A percentile compares a stretch with the other conserved stretches of the same genome.
phyloP scores from a whole-genome alignment of 257 asterid species.

The Voacanga thouarsii region DNA sequence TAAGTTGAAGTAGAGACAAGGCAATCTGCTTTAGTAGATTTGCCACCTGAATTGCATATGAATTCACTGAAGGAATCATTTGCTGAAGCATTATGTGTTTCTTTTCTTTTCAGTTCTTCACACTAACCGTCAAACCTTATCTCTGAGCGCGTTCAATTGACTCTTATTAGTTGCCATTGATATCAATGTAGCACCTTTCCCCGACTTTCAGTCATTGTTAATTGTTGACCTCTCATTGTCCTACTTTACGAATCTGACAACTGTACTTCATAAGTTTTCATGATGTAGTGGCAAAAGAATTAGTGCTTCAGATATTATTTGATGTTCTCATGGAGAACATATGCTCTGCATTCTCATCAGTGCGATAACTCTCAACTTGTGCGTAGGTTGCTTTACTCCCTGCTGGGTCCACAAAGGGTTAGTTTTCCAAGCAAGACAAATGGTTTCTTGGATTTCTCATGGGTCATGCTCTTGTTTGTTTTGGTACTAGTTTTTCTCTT shows the following conservation, averaged over 20 bases:
- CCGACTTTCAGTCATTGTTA: not conserved
- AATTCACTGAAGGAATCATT: slow-evolving; percentile 4
- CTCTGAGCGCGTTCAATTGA: not conserved
- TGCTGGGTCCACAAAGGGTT: not conserved
- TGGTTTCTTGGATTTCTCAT: not conserved
- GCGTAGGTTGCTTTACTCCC: not conserved
- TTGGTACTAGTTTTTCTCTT: not conserved
- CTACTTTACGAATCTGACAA: not conserved
- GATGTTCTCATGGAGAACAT: slow-evolving; percentile 5
- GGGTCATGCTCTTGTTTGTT: not conserved
- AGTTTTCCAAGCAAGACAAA: not conserved
- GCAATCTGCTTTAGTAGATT: not conserved
- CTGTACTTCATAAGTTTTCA: not conserved
- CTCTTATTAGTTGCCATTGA: not conserved
- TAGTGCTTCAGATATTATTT: not conserved
- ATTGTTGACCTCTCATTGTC: not conserved
- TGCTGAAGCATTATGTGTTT: not conserved
- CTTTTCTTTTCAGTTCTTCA: not conserved
- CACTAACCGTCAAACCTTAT: not conserved
- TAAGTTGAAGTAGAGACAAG: not conserved
- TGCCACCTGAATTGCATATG: not conserved
- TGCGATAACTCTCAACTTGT: not conserved
- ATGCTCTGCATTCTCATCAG: not conserved
- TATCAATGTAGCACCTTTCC: not conserved
- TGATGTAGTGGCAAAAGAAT: slow-evolving; percentile 2